Evolutionary conservation across 371 early-diverging fungal species (phyloP).

Genomic region (Mortierella sp.): DNA sequence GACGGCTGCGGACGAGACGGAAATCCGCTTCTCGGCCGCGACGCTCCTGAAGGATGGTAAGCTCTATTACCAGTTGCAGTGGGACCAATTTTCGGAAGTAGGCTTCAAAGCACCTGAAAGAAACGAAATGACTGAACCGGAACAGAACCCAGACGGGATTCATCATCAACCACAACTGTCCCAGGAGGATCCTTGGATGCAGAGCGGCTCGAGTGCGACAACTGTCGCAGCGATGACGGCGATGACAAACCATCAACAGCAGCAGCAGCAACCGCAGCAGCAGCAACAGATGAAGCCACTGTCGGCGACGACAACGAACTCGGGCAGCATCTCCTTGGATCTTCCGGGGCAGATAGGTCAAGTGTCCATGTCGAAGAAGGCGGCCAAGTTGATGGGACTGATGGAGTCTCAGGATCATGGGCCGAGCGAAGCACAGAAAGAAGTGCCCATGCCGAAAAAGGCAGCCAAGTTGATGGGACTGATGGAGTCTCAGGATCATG

Average conservation of each 20-base stretch:
- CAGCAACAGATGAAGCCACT: background rate
- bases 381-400: background rate
- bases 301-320: slow-evolving; percentile 21
- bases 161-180: slow-evolving; percentile 21
- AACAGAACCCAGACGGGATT: slow-evolving; percentile 26
- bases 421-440: slow-evolving; percentile 44
- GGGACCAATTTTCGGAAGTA: slow-evolving; percentile 47
- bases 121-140: slow-evolving; percentile 31
- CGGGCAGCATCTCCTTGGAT: slow-evolving; percentile 25
- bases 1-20: slow-evolving; percentile 17
- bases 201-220: slow-evolving; percentile 12
- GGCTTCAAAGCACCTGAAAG: slow-evolving; percentile 39
- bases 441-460: slow-evolving; percentile 11
- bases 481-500: slow-evolving; percentile 12
- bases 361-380: slow-evolving; percentile 10
- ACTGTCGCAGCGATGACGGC: background rate
- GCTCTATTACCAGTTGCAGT: slow-evolving; percentile 53
- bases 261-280: slow-evolving; percentile 5
- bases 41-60: slow-evolving; percentile 56
- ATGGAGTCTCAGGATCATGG: slow-evolving; percentile 12
- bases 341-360: slow-evolving; percentile 46
- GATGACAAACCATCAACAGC: background rate
- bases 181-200: slow-evolving; percentile 37
- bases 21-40: slow-evolving; percentile 44
- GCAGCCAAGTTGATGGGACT: background rate